Percentiles rank a stretch among this genome's conserved stretches.
Conservation (phyloP, 176 grass and related monocot genomes). For the Tillandsia fasciculata region DNA sequence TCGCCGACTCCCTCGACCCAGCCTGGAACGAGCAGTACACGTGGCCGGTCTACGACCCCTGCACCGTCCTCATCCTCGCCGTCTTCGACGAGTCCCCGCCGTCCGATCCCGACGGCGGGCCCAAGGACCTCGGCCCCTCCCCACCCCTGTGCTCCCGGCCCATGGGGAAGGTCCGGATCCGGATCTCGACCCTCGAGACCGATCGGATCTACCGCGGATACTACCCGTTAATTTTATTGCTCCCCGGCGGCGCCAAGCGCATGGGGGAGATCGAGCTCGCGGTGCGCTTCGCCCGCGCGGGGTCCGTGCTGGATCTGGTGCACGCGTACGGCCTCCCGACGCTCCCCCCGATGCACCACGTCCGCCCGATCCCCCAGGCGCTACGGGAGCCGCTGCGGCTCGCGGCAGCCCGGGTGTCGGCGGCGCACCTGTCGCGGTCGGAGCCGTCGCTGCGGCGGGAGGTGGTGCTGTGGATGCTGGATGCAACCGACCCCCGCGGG, state of each 20-base stretch:
- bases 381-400: constrained; percentile 49
- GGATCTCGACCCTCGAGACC: constrained; percentile 64
- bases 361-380: constrained; percentile 31
- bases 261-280: constrained; percentile 89
- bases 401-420: constrained; percentile 46
- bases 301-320: constrained; percentile 47
- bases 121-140: constrained; percentile 11
- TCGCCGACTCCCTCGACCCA: constrained; percentile 71
- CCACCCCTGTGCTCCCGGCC: constrained; percentile 26
- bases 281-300: constrained; percentile 55
- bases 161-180: constrained; percentile 76
- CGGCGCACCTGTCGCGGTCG: constrained; percentile 42
- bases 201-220: constrained; percentile 54
- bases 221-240: constrained; percentile 66
- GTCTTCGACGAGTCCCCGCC: constrained; percentile 69
- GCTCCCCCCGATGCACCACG: constrained; percentile 64
- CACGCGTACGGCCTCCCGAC: constrained; percentile 44
- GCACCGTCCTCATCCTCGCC: constrained; percentile 76
- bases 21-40: constrained; percentile 99
- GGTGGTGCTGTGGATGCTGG: constrained; percentile 71
- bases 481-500: constrained; percentile 56
- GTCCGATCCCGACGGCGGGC: not conserved
- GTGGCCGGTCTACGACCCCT: constrained; percentile 82
- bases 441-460: constrained; percentile 77
- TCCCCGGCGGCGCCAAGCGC: constrained; percentile 64